Evolutionary conservation across 208 protist species (phyloP), one percentile per base, ranked within the genome.

Genomic region (Angomonas desouzai): DNA sequence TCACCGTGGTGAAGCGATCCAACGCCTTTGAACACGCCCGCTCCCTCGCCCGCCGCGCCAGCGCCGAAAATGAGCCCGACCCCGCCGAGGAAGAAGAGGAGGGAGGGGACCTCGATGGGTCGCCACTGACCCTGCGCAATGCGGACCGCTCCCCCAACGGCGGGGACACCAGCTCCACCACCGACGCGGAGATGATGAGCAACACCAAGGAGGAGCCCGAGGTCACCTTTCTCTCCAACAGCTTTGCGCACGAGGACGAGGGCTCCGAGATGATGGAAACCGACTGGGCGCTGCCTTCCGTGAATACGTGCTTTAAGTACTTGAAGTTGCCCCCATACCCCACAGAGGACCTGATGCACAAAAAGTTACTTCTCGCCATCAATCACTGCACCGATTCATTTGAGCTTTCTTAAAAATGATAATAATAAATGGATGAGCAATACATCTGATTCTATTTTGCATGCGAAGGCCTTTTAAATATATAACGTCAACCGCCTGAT

Each of bases 301-400:
- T 94, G 23, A 96, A 96, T 69, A 96, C 91, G 29, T 96, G 91
- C 66, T 96, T 96, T 59, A 76, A 85, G 23, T 96, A 96, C 66
- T 66, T 96, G 28, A 96, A 96, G 58, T 68, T 96, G 9, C 91
- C 91, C 0, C 88, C 88, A 10, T 96, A 96, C 64, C 86, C 88
- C 0, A 87, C 61, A 1, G 84, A 90, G 64, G 88, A 94, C 1
- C 55, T 94, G 25, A 87, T 96, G 66, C 83, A 89, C 65, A 77
- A 68, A 49, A 96, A 96, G 64, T 72, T 96, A 59, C 30, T 77
- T n/a, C 55, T 92, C 18, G 84, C 81, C 66, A 96, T 96, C 56
- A 88, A 70, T 16, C 78, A 93, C 30, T 70, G 70, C 2, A 87
- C 87, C n/a, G 83, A 89, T 9, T 76, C 76, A 25, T 96, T 96